Evolutionary conservation across 192 early-diverging fungal species (phyloP).

Genomic region (Phlyctochytrium arcticum): DNA sequence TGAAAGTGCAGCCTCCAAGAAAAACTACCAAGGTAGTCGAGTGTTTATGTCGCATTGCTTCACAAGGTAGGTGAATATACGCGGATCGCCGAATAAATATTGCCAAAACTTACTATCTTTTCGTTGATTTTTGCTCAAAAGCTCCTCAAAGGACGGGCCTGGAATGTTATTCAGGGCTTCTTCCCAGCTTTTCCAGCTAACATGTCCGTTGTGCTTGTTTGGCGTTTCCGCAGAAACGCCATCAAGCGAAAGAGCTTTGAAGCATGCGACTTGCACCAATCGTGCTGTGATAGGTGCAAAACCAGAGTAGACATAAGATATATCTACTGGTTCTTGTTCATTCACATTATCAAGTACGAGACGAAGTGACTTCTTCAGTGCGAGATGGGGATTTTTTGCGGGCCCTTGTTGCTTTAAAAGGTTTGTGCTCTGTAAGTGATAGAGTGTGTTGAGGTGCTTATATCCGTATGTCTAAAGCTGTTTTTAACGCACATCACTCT

Average conservation of each 20-base stretch:
- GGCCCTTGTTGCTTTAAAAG: slow-evolving; percentile 55
- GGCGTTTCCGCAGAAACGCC: background rate
- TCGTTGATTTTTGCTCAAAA: too few relatives aligned
- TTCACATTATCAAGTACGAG: slow-evolving; percentile 85
- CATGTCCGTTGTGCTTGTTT: background rate
- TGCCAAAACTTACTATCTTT: too few relatives aligned
- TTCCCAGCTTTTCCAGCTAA: slow-evolving; percentile 86
- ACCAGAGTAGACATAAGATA: slow-evolving; percentile 91
- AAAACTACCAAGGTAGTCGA: slow-evolving; percentile 85
- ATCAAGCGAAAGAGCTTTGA: slow-evolving; percentile 33
- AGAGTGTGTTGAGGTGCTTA: slow-evolving; percentile 81
- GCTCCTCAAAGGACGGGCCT: slow-evolving; percentile 76
- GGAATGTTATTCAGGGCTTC: slow-evolving; percentile 77
- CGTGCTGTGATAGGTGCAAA: slow-evolving; percentile 91
- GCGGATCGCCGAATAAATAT: background rate
- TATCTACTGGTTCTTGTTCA: slow-evolving; percentile 79
- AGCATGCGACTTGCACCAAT: slow-evolving; percentile 74
- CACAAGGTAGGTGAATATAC: background rate
- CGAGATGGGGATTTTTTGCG: slow-evolving; percentile 42
- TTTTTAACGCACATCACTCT: too few relatives aligned
- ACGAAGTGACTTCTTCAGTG: slow-evolving; percentile 64
- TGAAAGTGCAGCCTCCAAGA: slow-evolving; percentile 90
- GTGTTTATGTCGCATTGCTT: slow-evolving; percentile 52
- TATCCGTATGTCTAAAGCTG: slow-evolving; percentile 76
- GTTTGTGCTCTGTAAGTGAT: slow-evolving; percentile 67